A percentile compares a stretch with the other conserved stretches of the same genome.
phyloP scores from a whole-genome alignment of 805 yeast species.

The Cyberlindnera meyerae region DNA sequence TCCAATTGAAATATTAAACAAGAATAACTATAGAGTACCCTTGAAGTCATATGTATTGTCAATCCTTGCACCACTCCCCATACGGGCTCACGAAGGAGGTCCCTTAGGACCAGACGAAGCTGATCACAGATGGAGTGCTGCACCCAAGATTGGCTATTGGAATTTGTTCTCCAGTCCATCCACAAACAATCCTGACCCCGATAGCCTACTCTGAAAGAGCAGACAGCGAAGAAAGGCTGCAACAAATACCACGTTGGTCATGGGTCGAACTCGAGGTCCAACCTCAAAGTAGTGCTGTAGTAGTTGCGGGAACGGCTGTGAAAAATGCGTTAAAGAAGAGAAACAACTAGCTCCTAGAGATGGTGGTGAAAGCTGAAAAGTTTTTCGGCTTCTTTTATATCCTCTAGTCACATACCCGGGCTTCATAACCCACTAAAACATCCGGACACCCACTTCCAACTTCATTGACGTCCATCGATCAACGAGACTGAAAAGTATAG shows the following conservation, averaged over 20 bases:
- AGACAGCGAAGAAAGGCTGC: conserved; percentile 22
- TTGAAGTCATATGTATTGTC: conserved; percentile 30
- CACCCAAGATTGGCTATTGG: conserved; percentile 64
- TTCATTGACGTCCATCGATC: too few relatives aligned
- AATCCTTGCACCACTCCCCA: conserved; percentile 58
- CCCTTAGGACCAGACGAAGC: conserved; percentile 51
- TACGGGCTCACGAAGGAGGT: conserved; percentile 73
- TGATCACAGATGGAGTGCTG: conserved; percentile 55
- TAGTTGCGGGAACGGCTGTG: conserved; percentile 59
- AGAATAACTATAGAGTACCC: too few relatives aligned
- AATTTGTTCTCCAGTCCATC: conserved; percentile 58
- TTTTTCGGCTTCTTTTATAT: conserved; percentile 1
- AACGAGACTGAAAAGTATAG: background rate
- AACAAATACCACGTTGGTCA: conserved; percentile 55
- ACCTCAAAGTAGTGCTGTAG: conserved; percentile 65
- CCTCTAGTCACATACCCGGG: background rate
- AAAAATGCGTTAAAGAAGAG: conserved; percentile 42
- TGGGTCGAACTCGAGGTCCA: conserved; percentile 67
- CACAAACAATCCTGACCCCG: conserved; percentile 19
- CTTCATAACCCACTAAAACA: background rate
- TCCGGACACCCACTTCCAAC: too few relatives aligned
- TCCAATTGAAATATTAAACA: too few relatives aligned
- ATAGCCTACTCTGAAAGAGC: too few relatives aligned
- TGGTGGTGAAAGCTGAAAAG: conserved; percentile 3
- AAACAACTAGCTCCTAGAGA: conserved; percentile 3